Conservation (phyloP, 768 basidiomycete genomes). For the Suillus lakei region DNA sequence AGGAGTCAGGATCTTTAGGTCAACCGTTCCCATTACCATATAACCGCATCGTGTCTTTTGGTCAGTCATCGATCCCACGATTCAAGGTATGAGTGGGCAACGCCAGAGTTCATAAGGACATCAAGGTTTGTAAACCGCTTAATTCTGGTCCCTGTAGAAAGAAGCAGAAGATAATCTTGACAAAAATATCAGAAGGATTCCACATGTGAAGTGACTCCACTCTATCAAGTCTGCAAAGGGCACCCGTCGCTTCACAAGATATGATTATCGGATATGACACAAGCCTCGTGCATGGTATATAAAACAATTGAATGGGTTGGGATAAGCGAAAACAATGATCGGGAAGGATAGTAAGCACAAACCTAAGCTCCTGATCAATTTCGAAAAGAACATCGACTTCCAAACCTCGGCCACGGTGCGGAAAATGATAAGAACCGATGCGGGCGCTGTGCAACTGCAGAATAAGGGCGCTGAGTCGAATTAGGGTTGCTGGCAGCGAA, state of each 20-base stretch:
- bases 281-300: neutral
- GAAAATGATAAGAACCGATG: neutral
- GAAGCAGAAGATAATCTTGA: slow-evolving; percentile 2
- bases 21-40: neutral
- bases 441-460: neutral
- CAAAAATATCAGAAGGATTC: neutral
- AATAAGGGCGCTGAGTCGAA: neutral
- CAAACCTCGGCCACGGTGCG: neutral
- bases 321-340: neutral
- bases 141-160: neutral
- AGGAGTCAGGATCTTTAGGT: neutral
- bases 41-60: neutral
- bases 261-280: slow-evolving; percentile 6
- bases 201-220: neutral
- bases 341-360: neutral
- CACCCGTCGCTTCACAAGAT: neutral
- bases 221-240: neutral
- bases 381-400: neutral
- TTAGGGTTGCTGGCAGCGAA: neutral
- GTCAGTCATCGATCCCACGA: slow-evolving; percentile 1
- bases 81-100: neutral
- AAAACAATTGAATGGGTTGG: slow-evolving; percentile 2
- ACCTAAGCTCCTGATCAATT: neutral
- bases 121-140: slow-evolving; percentile 1
- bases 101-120: slow-evolving; percentile 1